Percentiles rank a stretch among this genome's conserved stretches.
phyloP scores from a whole-genome alignment of 2,329 filamentous ascomycete species.

The Incumbomyces lentus region DNA sequence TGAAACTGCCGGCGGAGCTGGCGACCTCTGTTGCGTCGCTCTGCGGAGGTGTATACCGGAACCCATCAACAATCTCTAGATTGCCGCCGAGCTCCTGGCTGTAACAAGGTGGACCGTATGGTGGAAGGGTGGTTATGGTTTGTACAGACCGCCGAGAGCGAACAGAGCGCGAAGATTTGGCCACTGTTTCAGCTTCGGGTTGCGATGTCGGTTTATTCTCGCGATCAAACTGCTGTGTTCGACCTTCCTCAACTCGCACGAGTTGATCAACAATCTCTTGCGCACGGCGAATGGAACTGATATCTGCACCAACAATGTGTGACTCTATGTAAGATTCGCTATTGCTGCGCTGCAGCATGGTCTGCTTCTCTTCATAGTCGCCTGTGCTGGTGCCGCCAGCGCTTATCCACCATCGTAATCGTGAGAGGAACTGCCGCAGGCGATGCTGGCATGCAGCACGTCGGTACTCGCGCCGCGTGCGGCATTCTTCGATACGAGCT shows the following conservation, averaged over 20 bases:
- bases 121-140: conserved; percentile 12
- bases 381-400: conserved; percentile 22
- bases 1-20: background rate
- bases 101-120: conserved; percentile 32
- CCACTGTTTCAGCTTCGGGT: conserved; percentile 10
- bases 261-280: conserved; percentile 44
- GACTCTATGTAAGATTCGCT: conserved; percentile 6
- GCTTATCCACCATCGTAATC: conserved; percentile 17
- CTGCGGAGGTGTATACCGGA: conserved; percentile 28
- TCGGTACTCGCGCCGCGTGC: conserved; percentile 42
- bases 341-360: conserved; percentile 9
- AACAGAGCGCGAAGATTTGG: conserved; percentile 13
- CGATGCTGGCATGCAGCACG: conserved; percentile 43
- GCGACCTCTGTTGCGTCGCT: conserved; percentile 15
- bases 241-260: conserved; percentile 31
- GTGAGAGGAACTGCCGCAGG: conserved; percentile 41
- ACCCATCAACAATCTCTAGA: conserved; percentile 33
- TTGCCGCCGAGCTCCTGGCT: conserved; percentile 29
- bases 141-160: conserved; percentile 2
- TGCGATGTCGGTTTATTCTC: conserved; percentile 5
- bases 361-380: conserved; percentile 44
- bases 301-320: conserved; percentile 8
- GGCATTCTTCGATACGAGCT: conserved; percentile 45
- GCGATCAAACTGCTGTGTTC: conserved; percentile 7
- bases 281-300: conserved; percentile 35